These are phyloP conservation scores for Pachyrhizus erosus DNA, from an alignment of 306 rosid species.

Conservation along the genomic window DNA sequence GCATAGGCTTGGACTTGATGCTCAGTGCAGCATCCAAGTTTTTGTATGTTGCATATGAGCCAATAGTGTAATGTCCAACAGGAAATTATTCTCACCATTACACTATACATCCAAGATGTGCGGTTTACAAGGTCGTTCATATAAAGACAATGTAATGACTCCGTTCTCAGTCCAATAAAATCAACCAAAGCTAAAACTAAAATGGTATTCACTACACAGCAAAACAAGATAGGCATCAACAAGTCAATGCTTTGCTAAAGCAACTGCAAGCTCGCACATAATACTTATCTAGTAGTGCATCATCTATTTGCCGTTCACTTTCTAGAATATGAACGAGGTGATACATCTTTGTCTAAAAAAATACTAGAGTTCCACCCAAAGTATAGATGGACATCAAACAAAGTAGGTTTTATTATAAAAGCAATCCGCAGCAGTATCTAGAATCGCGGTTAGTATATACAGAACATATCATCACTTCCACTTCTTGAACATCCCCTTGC, in stretches of 20 bases:
- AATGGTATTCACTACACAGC: background rate
- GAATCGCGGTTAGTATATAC: slow-evolving; percentile 1
- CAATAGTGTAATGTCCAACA: background rate
- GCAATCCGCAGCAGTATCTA: background rate
- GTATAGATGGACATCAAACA: background rate
- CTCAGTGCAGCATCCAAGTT: background rate
- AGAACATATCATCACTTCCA: slow-evolving; percentile 57
- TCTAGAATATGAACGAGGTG: background rate
- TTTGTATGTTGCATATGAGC: background rate
- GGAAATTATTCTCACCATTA: background rate
- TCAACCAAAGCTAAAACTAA: background rate
- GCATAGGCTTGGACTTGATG: background rate
- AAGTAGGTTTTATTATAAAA: slow-evolving; percentile 40
- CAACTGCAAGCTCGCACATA: slow-evolving; percentile 29
- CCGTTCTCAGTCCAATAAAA: background rate
- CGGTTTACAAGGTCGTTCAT: background rate
- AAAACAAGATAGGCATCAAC: background rate
- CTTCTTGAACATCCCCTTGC: slow-evolving; percentile 53
- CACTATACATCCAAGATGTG: background rate
- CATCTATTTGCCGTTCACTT: background rate
- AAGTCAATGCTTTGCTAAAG: background rate
- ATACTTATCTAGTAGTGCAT: background rate
- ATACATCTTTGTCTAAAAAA: background rate
- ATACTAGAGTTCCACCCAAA: slow-evolving; percentile 10
- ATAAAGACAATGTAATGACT: background rate